These are phyloP conservation scores for Harringtonia lauricola DNA, from an alignment of 2,329 filamentous ascomycete species.

Conservation along the genomic window DNA sequence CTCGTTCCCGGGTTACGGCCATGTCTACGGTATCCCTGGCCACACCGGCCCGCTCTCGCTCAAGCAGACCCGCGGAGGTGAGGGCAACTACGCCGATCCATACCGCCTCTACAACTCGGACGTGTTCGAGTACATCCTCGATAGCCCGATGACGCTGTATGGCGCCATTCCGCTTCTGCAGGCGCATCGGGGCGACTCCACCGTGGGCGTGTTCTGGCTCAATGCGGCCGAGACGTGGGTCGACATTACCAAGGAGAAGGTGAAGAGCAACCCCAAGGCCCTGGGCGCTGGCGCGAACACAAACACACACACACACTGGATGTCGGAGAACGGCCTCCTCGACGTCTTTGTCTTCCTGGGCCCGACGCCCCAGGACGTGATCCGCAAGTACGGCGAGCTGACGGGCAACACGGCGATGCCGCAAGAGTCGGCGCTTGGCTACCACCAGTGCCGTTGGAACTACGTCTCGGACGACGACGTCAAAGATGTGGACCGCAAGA, in stretches of 20 bases:
- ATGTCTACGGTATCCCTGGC: slow-evolving; percentile 90
- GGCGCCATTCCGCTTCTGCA: slow-evolving; percentile 98
- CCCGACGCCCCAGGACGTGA: slow-evolving; percentile 72
- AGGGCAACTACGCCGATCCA: slow-evolving; percentile 75
- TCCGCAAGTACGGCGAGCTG: slow-evolving; percentile 73
- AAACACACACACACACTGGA: slow-evolving; percentile 88
- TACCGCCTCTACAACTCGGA: slow-evolving; percentile 95
- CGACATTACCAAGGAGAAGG: slow-evolving; percentile 76
- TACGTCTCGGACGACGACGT: slow-evolving; percentile 96
- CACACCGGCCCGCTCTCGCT: slow-evolving; percentile 82
- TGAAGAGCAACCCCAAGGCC: slow-evolving; percentile 62
- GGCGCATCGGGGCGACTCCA: slow-evolving; percentile 85
- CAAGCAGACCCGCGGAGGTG: slow-evolving; percentile 80
- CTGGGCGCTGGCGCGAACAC: slow-evolving; percentile 59
- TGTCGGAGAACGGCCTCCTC: slow-evolving; percentile 80
- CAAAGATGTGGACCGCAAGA: slow-evolving; percentile 89
- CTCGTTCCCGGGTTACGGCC: slow-evolving; percentile 79
- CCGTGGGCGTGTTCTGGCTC: slow-evolving; percentile 93
- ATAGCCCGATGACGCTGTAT: slow-evolving; percentile 97
- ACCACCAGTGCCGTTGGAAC: slow-evolving; percentile 98
- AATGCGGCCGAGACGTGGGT: slow-evolving; percentile 97
- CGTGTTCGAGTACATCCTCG: slow-evolving; percentile 94
- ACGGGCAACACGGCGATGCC: slow-evolving; percentile 88
- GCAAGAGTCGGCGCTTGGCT: slow-evolving; percentile 82
- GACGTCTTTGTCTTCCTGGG: slow-evolving; percentile 94